Conservation (phyloP, 1,284 basidiomycete species). For the Tilletia setariae region DNA sequence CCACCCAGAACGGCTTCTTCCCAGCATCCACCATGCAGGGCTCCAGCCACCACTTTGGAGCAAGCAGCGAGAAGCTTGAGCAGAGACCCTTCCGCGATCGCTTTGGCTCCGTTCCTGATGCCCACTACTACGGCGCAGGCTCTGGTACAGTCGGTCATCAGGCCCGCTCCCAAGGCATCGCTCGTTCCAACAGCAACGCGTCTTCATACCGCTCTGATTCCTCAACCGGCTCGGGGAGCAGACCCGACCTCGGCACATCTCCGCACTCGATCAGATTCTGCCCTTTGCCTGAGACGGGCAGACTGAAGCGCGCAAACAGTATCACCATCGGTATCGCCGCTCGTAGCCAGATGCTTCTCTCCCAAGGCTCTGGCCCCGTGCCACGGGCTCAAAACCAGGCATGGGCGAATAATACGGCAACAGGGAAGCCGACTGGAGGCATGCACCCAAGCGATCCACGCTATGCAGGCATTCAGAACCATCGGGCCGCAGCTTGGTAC, state of each 20-base stretch:
- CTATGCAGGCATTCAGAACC: neutral
- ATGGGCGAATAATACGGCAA: conserved; percentile 16
- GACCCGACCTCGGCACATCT: conserved; percentile 2
- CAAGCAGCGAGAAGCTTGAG: neutral
- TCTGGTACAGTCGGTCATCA: too few relatives aligned
- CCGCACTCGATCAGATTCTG: conserved; percentile 42
- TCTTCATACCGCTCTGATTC: neutral
- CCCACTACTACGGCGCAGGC: too few relatives aligned
- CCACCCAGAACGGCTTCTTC: too few relatives aligned
- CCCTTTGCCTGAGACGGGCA: conserved; percentile 39
- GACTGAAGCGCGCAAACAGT: conserved; percentile 46
- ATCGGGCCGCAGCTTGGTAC: conserved; percentile 12
- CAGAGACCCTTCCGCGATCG: neutral
- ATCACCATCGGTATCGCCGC: conserved; percentile 50
- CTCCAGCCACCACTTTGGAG: neutral
- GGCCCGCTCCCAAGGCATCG: neutral
- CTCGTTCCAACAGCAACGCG: neutral
- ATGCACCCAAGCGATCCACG: neutral
- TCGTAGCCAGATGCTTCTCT: conserved; percentile 43
- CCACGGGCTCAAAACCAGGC: conserved; percentile 9
- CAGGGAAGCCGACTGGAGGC: neutral
- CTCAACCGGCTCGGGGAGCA: neutral
- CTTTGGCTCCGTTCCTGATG: too few relatives aligned
- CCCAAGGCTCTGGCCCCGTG: conserved; percentile 34
- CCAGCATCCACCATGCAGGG: too few relatives aligned